Percentiles rank a stretch among this genome's conserved stretches.
These are phyloP conservation scores for Pyronema domesticum DNA, from an alignment of 495 filamentous ascomycete species.

Conservation along the genomic window DNA sequence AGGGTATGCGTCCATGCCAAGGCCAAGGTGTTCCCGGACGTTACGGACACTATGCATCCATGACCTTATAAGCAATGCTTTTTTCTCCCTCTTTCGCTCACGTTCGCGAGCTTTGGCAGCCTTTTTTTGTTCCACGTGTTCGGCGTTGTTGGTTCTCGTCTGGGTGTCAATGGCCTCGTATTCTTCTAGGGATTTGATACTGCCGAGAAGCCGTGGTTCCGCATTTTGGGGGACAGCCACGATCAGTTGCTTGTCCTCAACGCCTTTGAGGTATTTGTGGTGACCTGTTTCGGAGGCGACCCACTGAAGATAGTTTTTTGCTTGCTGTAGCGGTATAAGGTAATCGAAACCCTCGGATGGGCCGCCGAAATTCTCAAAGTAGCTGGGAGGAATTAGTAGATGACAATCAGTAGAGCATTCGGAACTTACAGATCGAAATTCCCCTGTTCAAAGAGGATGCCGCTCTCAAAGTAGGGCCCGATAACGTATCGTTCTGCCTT, in stretches of 20 bases:
- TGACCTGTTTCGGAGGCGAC: slow-evolving; percentile 13
- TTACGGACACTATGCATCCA: slow-evolving; percentile 17
- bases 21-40: slow-evolving; percentile 14
- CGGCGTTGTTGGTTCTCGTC: slow-evolving; percentile 4
- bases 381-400: slow-evolving; percentile 6
- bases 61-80: slow-evolving; percentile 2
- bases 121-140: background rate
- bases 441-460: slow-evolving; percentile 12
- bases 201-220: slow-evolving; percentile 11
- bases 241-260: slow-evolving; percentile 6
- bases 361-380: slow-evolving; percentile 7
- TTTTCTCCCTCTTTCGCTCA: background rate
- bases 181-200: slow-evolving; percentile 11
- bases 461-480: slow-evolving; percentile 19
- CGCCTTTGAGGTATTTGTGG: slow-evolving; percentile 7
- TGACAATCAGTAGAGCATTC: slow-evolving; percentile 5
- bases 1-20: background rate
- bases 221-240: slow-evolving; percentile 8
- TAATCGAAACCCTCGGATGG: slow-evolving; percentile 8
- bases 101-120: background rate
- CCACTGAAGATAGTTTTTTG: slow-evolving; percentile 11
- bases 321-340: slow-evolving; percentile 14
- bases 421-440: slow-evolving; percentile 20
- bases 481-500: slow-evolving; percentile 21
- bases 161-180: slow-evolving; percentile 13